These are phyloP conservation scores for Phytophthora hybrid DNA, from an alignment of 352 stramenopile genomes.

Conservation along the genomic window DNA sequence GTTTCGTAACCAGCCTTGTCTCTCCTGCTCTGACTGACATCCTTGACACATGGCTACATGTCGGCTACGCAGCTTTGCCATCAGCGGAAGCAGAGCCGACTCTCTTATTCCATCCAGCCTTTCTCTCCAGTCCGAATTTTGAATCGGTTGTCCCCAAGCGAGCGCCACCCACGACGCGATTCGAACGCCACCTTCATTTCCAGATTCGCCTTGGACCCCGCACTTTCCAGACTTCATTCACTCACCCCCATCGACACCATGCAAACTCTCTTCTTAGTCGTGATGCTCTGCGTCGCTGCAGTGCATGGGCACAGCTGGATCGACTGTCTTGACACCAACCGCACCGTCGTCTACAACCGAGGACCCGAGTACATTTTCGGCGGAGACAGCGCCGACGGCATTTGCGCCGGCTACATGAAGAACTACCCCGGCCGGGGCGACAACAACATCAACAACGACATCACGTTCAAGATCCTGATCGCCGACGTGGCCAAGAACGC, in stretches of 20 bases:
- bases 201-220: slow-evolving; percentile 16
- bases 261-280: slow-evolving; percentile 16
- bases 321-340: slow-evolving; percentile 75
- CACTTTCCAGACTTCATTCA: slow-evolving; percentile 20
- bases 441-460: slow-evolving; percentile 46
- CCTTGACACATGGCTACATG: slow-evolving; percentile 15
- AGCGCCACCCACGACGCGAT: slow-evolving; percentile 23
- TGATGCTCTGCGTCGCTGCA: slow-evolving; percentile 19
- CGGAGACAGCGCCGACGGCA: slow-evolving; percentile 48
- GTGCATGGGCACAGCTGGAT: slow-evolving; percentile 67
- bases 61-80: slow-evolving; percentile 1
- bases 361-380: slow-evolving; percentile 64
- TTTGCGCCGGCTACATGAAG: slow-evolving; percentile 72
- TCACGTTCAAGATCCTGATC: slow-evolving; percentile 68
- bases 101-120: slow-evolving; percentile 40
- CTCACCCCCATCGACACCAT: slow-evolving; percentile 4
- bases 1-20: slow-evolving; percentile 27
- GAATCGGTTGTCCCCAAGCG: slow-evolving; percentile 14
- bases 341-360: slow-evolving; percentile 64
- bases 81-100: slow-evolving; percentile 14
- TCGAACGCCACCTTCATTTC: slow-evolving; percentile 26
- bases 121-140: slow-evolving; percentile 19
- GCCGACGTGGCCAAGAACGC: slow-evolving; percentile 50
- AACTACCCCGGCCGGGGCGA: slow-evolving; percentile 69
- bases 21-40: neutral